These are phyloP conservation scores for Aspergillus latus DNA, from an alignment of 2,329 filamentous ascomycete genomes.

Conservation along the genomic window DNA sequence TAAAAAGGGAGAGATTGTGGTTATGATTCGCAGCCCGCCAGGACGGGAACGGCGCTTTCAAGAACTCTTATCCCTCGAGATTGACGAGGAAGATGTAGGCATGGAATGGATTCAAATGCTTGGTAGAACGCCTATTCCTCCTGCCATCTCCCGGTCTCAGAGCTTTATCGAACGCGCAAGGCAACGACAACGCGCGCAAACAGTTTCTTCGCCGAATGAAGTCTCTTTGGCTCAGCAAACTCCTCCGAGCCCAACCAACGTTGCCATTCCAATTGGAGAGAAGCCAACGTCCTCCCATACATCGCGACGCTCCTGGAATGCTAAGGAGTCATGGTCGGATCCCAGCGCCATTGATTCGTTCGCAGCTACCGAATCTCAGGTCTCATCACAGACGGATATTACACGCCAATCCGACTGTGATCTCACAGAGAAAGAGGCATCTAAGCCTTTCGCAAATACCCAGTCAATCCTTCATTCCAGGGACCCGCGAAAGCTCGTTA, in stretches of 20 bases:
- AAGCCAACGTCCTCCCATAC: constrained; percentile 50
- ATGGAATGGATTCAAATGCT: constrained; percentile 87
- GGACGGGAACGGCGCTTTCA: constrained; percentile 69
- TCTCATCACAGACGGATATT: constrained; percentile 31
- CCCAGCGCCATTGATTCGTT: constrained; percentile 34
- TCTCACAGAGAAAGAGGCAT: constrained; percentile 24
- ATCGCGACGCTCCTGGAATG: constrained; percentile 39
- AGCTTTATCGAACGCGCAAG: constrained; percentile 52
- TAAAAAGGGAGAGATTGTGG: constrained; percentile 67
- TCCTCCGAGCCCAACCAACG: constrained; percentile 52
- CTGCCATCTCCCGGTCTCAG: constrained; percentile 55
- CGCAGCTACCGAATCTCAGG: constrained; percentile 27
- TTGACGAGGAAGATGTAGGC: constrained; percentile 73
- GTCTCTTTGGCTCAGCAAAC: constrained; percentile 34
- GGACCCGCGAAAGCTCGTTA: constrained; percentile 23
- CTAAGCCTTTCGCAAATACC: constrained; percentile 24
- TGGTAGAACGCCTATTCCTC: constrained; percentile 63
- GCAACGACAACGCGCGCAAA: constrained; percentile 32
- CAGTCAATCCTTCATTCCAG: constrained; percentile 35
- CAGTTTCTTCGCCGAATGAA: constrained; percentile 21
- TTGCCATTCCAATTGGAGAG: constrained; percentile 64
- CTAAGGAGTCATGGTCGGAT: constrained; percentile 31
- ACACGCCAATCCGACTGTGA: constrained; percentile 38
- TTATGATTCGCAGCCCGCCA: constrained; percentile 79
- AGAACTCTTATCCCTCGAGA: constrained; percentile 75